Percentiles rank a stretch among this genome's conserved stretches.
Conservation (phyloP, 306 rosid genomes). For the cucumber (Cucumis sativus) region Cucumber_9930_V3 NC_026655.2:22739001-22739500, state of each 20-base stretch:
- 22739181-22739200: no score
- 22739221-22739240: neutral
- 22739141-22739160: no score
- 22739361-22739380: constrained; percentile 4
- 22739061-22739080: no score
- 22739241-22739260: neutral
- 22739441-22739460: neutral
- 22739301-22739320: neutral
- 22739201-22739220: no score
- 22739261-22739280: neutral
- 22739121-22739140: no score
- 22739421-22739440: neutral
- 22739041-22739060: no score
- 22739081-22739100: no score
- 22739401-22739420: neutral
- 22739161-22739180: no score
- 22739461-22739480: neutral
- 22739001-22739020: no score
- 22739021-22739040: no score
- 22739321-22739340: neutral
- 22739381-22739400: neutral
- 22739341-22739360: neutral
- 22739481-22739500: neutral
- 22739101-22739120: no score
- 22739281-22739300: neutral